Base-by-base conservation (phyloP, 176 grass and related monocot genomes). In the Luzula sylvatica region DNA sequence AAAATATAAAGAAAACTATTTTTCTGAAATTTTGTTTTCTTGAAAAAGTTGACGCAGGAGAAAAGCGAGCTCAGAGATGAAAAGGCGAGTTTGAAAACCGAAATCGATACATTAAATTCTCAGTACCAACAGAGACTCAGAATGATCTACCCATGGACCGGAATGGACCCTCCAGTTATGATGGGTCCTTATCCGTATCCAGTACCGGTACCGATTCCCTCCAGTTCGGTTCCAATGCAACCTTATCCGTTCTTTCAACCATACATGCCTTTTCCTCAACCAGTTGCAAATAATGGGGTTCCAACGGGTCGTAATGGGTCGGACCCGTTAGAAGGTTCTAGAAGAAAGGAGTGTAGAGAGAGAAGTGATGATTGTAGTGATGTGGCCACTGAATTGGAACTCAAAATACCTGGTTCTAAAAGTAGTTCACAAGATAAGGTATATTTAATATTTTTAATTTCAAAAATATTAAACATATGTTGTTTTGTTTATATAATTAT, bases 51-150 rank as follows among this genome's bases (percentile, higher is more conserved):
- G 61, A 70, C 69, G 52, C 73, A 81, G 65, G 88, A 88, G 72
- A 95, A 88, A 61, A 81, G 72, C 53, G 88, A 95, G 53, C 79
- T 95, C 50, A 78, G 73, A 81, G 83, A 84, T 51, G 88, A 95
- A 55, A 95, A 88, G 65, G 61, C 72, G 69, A 65, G 73, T 46
- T 35, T 95, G 59, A 95, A 95, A 62, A 81, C 73, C 26, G 83
- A 81, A 15, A 78, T 88, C 68, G 83, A 88, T 77, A 64, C 65
- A 60, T 72, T 81, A 56, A 81, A 75, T 78, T 57, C 50, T 23
- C 83, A 84, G 52, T 84, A 81, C 74, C 76, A 87, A 27, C 88
- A 87, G 65, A 65, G 56, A 67, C 58, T 83, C 60, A 58, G 53
- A n/a, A 60, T 78, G 51, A 8, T 81, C 26, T 88, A 78, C 50